Evolutionary conservation across 345 rosid genomes (phyloP), one percentile per base, ranked within the genome.

Genomic region (Arabis alpina): DNA sequence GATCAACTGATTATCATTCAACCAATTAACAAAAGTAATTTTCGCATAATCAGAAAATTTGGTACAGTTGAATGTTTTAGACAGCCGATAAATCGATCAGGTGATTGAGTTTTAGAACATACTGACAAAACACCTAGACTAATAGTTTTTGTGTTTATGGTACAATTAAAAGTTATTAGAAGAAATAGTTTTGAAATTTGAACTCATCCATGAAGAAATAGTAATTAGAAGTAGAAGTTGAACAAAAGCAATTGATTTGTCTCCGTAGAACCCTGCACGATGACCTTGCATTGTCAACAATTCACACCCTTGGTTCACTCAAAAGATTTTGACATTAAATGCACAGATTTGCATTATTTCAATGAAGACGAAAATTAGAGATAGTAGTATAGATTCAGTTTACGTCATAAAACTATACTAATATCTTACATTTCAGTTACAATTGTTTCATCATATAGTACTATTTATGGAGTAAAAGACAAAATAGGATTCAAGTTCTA

Each of bases 401-500:
- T 42, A 60, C 51, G 51, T 60, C 50, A 42, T 25, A 24, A 58
- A 19, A 39, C 63, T 39, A 19, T 3, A 3, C 4, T n/a, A 32
- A 5, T 42, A 43, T 13, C 19, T 8, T 61, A 43, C 25, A 42
- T 60, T 42, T 24, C 11, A 59, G 25, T 59, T 27, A 24, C 37
- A 44, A 42, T 39, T 37, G 4, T 60, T 42, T 25, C 50, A 25
- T 13, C 64, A 60, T 8, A 25, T 1, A 19, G 23, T 19, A 23
- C 50, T 42, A 42, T 8, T 42, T 25, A 42, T 60, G 50, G 49
- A 24, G 37, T 41, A 59, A 24, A 42, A 4, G 51, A 42, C 64
- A 60, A 60, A n/a, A 4, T 61, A 43, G 3, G 40, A 27, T 27
- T 61, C 40, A 61, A 61, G 65, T 42, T 43, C 51, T n/a, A 61